Base-by-base conservation (phyloP, 257 asterid species). In the Plantago elongata region DNA sequence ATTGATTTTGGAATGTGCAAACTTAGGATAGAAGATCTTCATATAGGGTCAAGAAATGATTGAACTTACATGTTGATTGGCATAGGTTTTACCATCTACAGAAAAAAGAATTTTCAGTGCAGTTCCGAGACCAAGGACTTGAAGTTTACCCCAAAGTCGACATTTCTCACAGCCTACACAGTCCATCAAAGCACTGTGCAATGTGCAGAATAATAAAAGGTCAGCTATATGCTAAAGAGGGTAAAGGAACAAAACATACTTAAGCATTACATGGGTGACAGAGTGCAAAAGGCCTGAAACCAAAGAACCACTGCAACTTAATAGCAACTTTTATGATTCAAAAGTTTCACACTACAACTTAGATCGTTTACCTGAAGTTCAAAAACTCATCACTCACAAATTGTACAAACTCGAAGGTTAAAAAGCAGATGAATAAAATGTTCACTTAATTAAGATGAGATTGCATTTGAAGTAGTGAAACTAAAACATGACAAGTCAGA, bases 91-190 rank as follows among this genome's bases (percentile, higher is more conserved):
- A 59, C 81, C 79, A 70, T 90, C 90, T 56, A 90, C 83, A 3
- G 96, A 83, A 78, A 90, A 90, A 34, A 90, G 89, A 74, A 88
- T 90, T 81, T 90, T 90, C 17, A 90, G 69, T 43, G 98, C 96
- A 61, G 96, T 90, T 78, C 98, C 98, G n/a, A 90, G 94, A 47
- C 98, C 98, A 57, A 83, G 95, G 61, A 85, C 92, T 72, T 90
- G 98, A 61, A 90, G 96, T 71, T 90, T 90, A 40, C 96, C 96
- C 98, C 98, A 88, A 43, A 90, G 89, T 45, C 96, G 96, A 66
- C 98, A 90, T 79, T 90, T 90, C 65, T 90, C 98, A 27, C 96
- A 90, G 62, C 98, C 98, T 57, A 90, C 95, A 77, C 98, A 90
- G 68, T 90, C 98, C 89, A 90, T 90, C 73, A 90, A 66, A 61